Base-by-base conservation (phyloP, 2,329 filamentous ascomycete genomes). In the Helicocarpus griseus region DNA sequence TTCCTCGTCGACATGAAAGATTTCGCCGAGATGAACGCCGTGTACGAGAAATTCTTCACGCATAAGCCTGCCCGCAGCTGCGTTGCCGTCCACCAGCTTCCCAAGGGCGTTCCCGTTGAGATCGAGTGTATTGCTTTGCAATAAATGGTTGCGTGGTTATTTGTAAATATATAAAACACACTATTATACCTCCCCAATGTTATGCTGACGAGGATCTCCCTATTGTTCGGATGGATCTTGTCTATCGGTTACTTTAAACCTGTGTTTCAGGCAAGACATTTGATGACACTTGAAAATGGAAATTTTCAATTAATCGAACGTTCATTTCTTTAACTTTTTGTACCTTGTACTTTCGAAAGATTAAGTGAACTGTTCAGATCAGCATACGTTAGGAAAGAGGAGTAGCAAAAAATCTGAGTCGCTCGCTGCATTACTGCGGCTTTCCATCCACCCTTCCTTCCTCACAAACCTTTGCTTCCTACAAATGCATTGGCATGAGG, bases 1-100 rank as follows among this genome's bases (percentile, higher is more conserved):
- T 97, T 96, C 78, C 74, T 97, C 56, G 85, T 86, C 48, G 86
- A 94, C 71, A 97, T 97, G 91, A 80, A 78, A 57, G 78, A 93
- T 72, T 97, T 97, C 66, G 83, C 79, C 47, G 80, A 83, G 65
- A 87, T 89, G 82, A 89, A 89, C 69, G 77, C 77, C 60, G 77
- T 84, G 46, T 89, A 87, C 63, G 79, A 78, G 63, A 80, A 83
- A 67, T 85, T 82, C 73, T 89, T 87, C 71, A 61, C 65, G 24
- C 78, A 82, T 65, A 82, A 81, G 73, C 80, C 80, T 17, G 79
- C 80, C 19, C 70, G 80, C 48, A 80, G 77, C 68, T 83, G 80
- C 65, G 78, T 84, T 48, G 80, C 80, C 3, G 80, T 82, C 52
- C 74, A 77, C 64, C 73, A 81, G 69, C 70, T 84, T 66, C 80